phyloP scores from a whole-genome alignment of 768 basidiomycete genomes.

The Paxillus rubicundulus region DNA sequence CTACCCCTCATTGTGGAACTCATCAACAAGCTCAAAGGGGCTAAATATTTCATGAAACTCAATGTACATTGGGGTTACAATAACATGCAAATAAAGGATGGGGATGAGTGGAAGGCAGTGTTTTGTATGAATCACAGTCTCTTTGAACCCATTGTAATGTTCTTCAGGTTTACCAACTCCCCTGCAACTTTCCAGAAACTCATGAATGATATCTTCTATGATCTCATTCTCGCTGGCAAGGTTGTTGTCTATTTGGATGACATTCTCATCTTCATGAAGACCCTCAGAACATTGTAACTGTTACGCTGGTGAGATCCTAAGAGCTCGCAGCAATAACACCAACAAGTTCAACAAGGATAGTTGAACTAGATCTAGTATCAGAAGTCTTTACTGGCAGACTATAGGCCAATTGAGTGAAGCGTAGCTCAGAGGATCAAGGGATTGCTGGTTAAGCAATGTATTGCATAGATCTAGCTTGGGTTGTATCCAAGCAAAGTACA shows the following conservation, averaged over 20 bases:
- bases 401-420: too few relatives aligned
- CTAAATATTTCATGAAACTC: conserved; percentile 27
- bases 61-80: conserved; percentile 35
- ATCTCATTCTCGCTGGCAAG: conserved; percentile 16
- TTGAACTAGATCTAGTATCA: too few relatives aligned
- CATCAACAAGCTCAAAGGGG: conserved; percentile 22
- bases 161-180: conserved; percentile 21
- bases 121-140: conserved; percentile 26
- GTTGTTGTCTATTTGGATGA: conserved; percentile 39
- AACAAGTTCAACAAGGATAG: too few relatives aligned
- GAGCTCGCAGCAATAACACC: too few relatives aligned
- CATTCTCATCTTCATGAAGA: conserved; percentile 33
- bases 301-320: too few relatives aligned
- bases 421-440: too few relatives aligned
- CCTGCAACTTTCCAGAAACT: conserved; percentile 26
- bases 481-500: too few relatives aligned
- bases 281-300: conserved; percentile 29
- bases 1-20: conserved; percentile 24
- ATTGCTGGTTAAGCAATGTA: too few relatives aligned
- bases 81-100: conserved; percentile 27
- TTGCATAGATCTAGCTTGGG: too few relatives aligned
- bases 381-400: too few relatives aligned
- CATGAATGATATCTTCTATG: conserved; percentile 22
- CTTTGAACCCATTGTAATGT: conserved; percentile 29
- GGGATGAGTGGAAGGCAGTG: conserved; percentile 33